phyloP scores from a whole-genome alignment of 495 filamentous ascomycete species.

The Aeminium ludgeri region DNA sequence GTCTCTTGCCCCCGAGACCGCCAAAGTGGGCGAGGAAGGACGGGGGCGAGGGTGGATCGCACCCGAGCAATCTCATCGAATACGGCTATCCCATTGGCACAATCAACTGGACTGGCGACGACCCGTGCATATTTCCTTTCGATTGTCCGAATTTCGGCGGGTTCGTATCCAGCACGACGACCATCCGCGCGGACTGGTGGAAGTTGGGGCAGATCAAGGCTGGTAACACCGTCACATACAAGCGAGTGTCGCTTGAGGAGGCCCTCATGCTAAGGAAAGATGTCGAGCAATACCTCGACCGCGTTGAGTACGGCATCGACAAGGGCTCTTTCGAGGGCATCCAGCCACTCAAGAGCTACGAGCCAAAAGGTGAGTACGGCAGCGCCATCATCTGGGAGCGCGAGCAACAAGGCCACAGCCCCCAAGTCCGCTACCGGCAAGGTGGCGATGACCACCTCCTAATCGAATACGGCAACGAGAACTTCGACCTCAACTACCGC shows the following conservation, averaged over 20 bases:
- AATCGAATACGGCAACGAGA: constrained; percentile 36
- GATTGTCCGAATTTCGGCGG: constrained; percentile 45
- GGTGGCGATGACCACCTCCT: constrained; percentile 39
- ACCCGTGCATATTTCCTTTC: constrained; percentile 39
- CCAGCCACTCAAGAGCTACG: constrained; percentile 14
- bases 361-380: constrained; percentile 14
- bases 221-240: constrained; percentile 36
- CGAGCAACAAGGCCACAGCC: constrained; percentile 25
- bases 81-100: constrained; percentile 33
- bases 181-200: constrained; percentile 40
- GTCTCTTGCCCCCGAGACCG: constrained; percentile 34
- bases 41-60: constrained; percentile 43
- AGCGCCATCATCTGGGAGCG: constrained; percentile 28
- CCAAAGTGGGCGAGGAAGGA: constrained; percentile 39
- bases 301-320: constrained; percentile 17
- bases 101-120: constrained; percentile 22
- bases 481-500: constrained; percentile 34
- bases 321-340: constrained; percentile 17
- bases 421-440: constrained; percentile 34
- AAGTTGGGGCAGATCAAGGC: constrained; percentile 44
- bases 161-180: constrained; percentile 37
- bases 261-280: constrained; percentile 26
- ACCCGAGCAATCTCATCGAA: constrained; percentile 43
- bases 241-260: constrained; percentile 29
- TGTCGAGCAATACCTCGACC: constrained; percentile 26